Evolutionary conservation across 2,329 filamentous ascomycete genomes (phyloP).

Genomic region (Clonostachys rosea): DNA sequence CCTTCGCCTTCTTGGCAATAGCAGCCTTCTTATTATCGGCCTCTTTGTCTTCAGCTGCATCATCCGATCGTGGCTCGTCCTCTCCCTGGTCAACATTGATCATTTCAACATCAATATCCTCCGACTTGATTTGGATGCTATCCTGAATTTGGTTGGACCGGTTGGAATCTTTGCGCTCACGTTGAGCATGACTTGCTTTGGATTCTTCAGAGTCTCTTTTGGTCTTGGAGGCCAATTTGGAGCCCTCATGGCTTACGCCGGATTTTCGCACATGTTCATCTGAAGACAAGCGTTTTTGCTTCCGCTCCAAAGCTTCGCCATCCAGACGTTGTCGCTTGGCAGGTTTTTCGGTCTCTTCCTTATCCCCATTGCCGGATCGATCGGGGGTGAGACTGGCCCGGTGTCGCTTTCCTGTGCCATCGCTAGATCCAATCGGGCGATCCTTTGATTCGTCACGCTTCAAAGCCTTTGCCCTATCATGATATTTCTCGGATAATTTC

Average conservation of each 20-base stretch:
- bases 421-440: conserved; percentile 41
- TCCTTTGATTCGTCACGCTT: conserved; percentile 60
- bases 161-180: conserved; percentile 33
- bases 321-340: conserved; percentile 55
- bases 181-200: conserved; percentile 27
- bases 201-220: conserved; percentile 36
- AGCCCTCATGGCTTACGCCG: neutral
- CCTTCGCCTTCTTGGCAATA: conserved; percentile 12
- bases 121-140: conserved; percentile 51
- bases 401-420: conserved; percentile 51
- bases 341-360: conserved; percentile 45
- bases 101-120: conserved; percentile 54
- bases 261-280: conserved; percentile 41
- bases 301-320: conserved; percentile 43
- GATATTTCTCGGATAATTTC: conserved; percentile 47
- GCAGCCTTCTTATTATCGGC: conserved; percentile 18
- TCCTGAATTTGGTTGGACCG: conserved; percentile 38
- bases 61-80: conserved; percentile 20
- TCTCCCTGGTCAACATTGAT: conserved; percentile 33
- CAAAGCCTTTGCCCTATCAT: conserved; percentile 55
- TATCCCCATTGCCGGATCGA: conserved; percentile 42
- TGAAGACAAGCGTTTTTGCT: conserved; percentile 35
- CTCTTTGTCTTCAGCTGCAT: conserved; percentile 20
- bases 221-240: neutral
- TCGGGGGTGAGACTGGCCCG: conserved; percentile 57